Conservation (phyloP, 2,329 filamentous ascomycete species). For the Trichophyton schoenleinii region DNA sequence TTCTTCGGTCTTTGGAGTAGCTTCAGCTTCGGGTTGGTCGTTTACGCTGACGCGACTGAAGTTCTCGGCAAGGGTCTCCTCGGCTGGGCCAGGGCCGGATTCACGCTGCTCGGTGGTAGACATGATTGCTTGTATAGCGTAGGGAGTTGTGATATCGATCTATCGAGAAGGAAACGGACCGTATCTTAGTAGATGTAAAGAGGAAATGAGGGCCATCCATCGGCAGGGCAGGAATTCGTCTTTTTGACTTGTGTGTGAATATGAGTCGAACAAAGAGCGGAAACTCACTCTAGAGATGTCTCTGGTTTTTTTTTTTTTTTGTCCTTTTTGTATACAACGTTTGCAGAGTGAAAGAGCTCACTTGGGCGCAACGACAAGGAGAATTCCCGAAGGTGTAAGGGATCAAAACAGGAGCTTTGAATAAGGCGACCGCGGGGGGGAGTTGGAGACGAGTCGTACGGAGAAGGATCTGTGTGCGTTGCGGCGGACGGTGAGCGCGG, state of each 20-base stretch:
- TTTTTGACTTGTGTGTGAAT: background rate
- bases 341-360: background rate
- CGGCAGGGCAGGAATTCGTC: background rate
- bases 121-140: conserved; percentile 36
- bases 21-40: conserved; percentile 57
- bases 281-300: background rate
- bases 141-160: background rate
- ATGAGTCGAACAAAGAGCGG: background rate
- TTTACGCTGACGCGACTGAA: conserved; percentile 56
- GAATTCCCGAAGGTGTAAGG: background rate
- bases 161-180: background rate
- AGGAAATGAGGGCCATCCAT: background rate
- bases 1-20: conserved; percentile 81
- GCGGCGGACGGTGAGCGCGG: conserved; percentile 16
- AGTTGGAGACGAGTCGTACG: conserved; percentile 20
- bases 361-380: background rate
- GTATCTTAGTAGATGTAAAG: background rate
- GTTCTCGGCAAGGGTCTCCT: conserved; percentile 48
- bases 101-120: conserved; percentile 41
- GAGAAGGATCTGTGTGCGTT: conserved; percentile 15
- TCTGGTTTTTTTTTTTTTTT: background rate
- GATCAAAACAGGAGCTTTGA: conserved; percentile 9
- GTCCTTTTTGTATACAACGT: background rate
- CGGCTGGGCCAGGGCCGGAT: conserved; percentile 45
- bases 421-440: conserved; percentile 17